A percentile compares a stretch with the other conserved stretches of the same genome.
Conservation (phyloP, 2,329 filamentous ascomycete species). For the Pyricularia grisea region DNA sequence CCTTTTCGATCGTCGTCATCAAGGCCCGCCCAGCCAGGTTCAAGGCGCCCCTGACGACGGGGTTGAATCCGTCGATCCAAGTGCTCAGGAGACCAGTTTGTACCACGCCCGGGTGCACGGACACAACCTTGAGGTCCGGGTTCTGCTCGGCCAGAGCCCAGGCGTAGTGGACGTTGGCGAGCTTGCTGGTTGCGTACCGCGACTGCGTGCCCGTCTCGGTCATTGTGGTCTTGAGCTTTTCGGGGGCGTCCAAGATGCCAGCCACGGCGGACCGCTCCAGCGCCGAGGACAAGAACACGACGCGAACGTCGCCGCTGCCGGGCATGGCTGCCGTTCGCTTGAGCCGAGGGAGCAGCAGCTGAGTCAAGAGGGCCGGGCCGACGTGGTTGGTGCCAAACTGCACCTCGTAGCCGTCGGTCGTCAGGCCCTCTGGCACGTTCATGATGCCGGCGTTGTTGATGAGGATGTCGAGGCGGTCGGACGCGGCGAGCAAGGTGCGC, state of each 20-base stretch:
- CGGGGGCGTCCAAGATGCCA: conserved; percentile 6
- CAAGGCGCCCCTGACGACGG: neutral
- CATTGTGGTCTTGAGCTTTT: conserved; percentile 1
- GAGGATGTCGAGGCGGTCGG: conserved; percentile 29
- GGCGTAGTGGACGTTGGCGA: conserved; percentile 21
- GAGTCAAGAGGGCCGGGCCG: conserved; percentile 32
- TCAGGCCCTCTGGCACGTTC: conserved; percentile 22
- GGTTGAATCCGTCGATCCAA: neutral
- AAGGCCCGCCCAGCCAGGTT: neutral
- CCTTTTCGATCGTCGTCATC: conserved; percentile 18
- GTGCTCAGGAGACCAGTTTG: conserved; percentile 11
- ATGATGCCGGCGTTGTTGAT: conserved; percentile 37
- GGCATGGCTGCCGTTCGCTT: conserved; percentile 10
- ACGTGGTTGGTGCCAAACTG: conserved; percentile 39
- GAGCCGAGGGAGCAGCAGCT: conserved; percentile 21
- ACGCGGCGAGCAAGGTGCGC: conserved; percentile 21
- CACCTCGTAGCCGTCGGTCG: conserved; percentile 34
- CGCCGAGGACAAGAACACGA: conserved; percentile 14
- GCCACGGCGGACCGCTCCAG: conserved; percentile 8
- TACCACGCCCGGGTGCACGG: conserved; percentile 20
- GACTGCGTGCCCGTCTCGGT: conserved; percentile 5
- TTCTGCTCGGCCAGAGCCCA: conserved; percentile 18
- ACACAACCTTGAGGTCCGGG: conserved; percentile 14
- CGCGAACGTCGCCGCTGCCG: conserved; percentile 13
- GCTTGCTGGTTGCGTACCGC: conserved; percentile 24